phyloP scores from a whole-genome alignment of 2,329 filamentous ascomycete genomes.

The Neocatenulostroma microsporum region DNA sequence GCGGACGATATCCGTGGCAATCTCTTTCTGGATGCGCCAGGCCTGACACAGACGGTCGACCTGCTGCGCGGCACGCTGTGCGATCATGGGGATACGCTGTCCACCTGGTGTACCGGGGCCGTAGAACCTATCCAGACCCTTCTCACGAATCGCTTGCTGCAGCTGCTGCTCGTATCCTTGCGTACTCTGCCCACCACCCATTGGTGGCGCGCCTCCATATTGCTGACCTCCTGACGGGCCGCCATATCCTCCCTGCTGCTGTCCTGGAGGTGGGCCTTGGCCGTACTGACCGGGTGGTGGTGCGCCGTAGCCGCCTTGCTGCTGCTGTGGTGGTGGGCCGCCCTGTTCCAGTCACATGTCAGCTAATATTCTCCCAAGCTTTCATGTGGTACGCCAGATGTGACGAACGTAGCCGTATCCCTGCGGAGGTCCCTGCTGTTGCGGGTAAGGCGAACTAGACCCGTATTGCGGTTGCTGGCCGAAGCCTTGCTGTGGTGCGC shows the following conservation, averaged over 20 bases:
- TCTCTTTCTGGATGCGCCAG: conserved; percentile 51
- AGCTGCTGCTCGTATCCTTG: conserved; percentile 51
- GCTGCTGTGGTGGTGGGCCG: conserved; percentile 16
- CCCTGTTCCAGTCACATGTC: conserved; percentile 13
- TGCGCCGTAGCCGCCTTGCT: conserved; percentile 11
- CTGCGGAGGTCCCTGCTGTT: conserved; percentile 21
- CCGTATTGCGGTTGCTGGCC: conserved; percentile 19
- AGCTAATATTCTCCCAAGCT: conserved; percentile 3
- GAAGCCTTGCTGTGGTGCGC: conserved; percentile 15
- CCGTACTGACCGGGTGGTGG: conserved; percentile 16
- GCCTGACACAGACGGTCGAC: conserved; percentile 50
- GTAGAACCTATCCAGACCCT: conserved; percentile 52
- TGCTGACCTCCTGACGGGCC: conserved; percentile 20
- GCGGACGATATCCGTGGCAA: conserved; percentile 57
- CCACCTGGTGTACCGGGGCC: conserved; percentile 46
- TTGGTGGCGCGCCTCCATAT: conserved; percentile 26
- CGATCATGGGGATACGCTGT: conserved; percentile 40
- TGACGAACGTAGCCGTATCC: conserved; percentile 31
- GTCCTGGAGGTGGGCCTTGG: conserved; percentile 15
- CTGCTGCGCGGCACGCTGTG: conserved; percentile 41
- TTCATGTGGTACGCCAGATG: neutral
- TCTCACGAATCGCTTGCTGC: conserved; percentile 52
- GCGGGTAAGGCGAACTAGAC: conserved; percentile 5
- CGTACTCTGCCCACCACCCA: conserved; percentile 31
- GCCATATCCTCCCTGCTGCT: conserved; percentile 18